Evolutionary conservation across 2,329 filamentous ascomycete genomes (phyloP).

Genomic region (Aspergillus aculeatinus): DNA sequence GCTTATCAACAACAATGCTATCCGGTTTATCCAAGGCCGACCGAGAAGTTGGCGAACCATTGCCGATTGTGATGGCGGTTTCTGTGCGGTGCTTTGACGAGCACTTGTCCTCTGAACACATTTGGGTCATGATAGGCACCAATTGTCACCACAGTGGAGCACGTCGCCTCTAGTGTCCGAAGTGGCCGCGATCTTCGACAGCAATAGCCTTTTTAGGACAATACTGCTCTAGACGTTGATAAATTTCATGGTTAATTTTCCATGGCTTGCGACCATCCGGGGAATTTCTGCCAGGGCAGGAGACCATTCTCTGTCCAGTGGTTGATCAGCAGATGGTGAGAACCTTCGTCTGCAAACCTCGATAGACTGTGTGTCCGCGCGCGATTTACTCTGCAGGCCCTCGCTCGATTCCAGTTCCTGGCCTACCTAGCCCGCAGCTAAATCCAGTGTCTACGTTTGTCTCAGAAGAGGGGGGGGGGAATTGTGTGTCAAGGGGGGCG

Average conservation of each 20-base stretch:
- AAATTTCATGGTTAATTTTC: neutral
- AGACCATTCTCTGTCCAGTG: neutral
- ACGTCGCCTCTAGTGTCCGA: neutral
- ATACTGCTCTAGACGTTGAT: neutral
- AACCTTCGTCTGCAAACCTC: neutral
- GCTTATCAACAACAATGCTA: neutral
- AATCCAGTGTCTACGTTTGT: neutral
- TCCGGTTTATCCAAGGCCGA: neutral
- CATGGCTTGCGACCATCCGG: neutral
- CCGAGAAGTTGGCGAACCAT: neutral
- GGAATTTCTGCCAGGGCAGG: neutral
- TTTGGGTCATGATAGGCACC: neutral
- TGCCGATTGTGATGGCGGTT: neutral
- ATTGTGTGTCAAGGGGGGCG: neutral
- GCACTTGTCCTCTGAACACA: neutral
- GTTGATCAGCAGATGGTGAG: constrained; percentile 1
- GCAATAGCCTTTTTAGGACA: constrained; percentile 4
- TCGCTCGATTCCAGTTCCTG: neutral
- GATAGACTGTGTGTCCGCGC: constrained; percentile 8
- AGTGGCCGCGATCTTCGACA: neutral
- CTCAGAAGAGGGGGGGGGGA: neutral
- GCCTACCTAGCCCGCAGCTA: neutral
- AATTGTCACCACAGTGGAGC: constrained; percentile 1
- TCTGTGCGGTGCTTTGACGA: neutral
- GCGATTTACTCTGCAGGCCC: neutral